Conservation (phyloP, 768 basidiomycete genomes). For the Tricholoma terreum region DNA sequence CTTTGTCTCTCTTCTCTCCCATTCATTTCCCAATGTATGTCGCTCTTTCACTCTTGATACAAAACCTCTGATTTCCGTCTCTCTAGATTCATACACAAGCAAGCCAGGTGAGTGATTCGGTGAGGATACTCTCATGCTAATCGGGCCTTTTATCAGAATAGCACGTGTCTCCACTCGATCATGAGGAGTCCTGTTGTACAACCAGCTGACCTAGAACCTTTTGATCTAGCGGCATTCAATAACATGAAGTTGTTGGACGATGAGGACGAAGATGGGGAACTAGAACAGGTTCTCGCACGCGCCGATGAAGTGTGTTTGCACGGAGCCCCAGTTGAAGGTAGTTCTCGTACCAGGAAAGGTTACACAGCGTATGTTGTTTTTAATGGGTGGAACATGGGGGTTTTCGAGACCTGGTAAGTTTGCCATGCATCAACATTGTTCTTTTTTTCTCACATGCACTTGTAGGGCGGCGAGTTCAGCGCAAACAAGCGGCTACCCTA, state of each 20-base stretch:
- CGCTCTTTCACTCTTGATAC: background rate
- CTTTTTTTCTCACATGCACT: background rate
- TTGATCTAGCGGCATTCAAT: background rate
- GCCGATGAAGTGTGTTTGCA: background rate
- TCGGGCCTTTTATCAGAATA: slow-evolving; percentile 1
- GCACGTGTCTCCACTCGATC: background rate
- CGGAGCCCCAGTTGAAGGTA: background rate
- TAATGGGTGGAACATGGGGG: background rate
- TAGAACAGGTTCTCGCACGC: background rate
- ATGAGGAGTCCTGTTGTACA: background rate
- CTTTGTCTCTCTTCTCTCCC: background rate
- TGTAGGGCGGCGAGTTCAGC: background rate
- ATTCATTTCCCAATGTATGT: background rate
- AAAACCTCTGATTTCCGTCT: background rate
- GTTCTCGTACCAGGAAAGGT: background rate
- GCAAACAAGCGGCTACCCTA: background rate
- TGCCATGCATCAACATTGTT: too few species aligned
- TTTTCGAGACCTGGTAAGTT: background rate
- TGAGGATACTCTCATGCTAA: background rate
- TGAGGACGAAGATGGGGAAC: background rate
- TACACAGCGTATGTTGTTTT: background rate
- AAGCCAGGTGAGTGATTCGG: background rate
- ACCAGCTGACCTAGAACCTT: background rate
- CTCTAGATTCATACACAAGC: background rate
- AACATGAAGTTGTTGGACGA: background rate